Evolutionary conservation across 108 stramenopile genomes (phyloP).

Genomic region (Ochromonas danica): DNA sequence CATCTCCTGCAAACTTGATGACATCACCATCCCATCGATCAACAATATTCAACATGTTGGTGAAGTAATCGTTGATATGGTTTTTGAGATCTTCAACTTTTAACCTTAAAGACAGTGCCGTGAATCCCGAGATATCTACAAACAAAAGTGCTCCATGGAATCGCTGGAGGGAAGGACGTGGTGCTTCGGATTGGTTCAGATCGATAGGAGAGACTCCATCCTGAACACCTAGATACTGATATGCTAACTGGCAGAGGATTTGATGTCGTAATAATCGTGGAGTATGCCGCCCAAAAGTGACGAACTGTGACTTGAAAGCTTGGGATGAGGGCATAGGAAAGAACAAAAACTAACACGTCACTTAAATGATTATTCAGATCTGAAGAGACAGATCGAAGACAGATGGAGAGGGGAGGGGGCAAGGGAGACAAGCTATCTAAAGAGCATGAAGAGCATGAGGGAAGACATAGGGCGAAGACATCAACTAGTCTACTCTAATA

Average conservation of each 20-base stretch:
- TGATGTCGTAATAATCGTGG: neutral
- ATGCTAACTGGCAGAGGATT: neutral
- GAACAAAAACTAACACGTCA: too few relatives aligned
- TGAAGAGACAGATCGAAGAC: too few relatives aligned
- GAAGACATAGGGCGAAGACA: too few relatives aligned
- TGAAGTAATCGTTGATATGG: constrained; percentile 57
- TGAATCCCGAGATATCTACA: constrained; percentile 82
- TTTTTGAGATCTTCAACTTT: constrained; percentile 62
- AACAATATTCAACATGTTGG: constrained; percentile 47
- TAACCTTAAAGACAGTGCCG: constrained; percentile 65
- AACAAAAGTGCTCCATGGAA: constrained; percentile 65
- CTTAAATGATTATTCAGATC: neutral
- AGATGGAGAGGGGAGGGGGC: too few relatives aligned
- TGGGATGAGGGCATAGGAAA: neutral
- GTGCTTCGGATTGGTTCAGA: neutral
- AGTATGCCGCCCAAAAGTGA: neutral
- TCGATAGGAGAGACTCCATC: neutral
- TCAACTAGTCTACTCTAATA: too few relatives aligned
- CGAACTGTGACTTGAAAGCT: neutral
- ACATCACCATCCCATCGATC: constrained; percentile 53
- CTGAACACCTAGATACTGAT: neutral
- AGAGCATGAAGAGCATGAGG: too few relatives aligned
- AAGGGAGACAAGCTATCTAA: too few relatives aligned
- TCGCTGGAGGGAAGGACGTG: neutral
- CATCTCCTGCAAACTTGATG: constrained; percentile 61